Evolutionary conservation across 2,329 filamentous ascomycete species (phyloP).

Genomic region (Lasiodiplodia sp.): DNA sequence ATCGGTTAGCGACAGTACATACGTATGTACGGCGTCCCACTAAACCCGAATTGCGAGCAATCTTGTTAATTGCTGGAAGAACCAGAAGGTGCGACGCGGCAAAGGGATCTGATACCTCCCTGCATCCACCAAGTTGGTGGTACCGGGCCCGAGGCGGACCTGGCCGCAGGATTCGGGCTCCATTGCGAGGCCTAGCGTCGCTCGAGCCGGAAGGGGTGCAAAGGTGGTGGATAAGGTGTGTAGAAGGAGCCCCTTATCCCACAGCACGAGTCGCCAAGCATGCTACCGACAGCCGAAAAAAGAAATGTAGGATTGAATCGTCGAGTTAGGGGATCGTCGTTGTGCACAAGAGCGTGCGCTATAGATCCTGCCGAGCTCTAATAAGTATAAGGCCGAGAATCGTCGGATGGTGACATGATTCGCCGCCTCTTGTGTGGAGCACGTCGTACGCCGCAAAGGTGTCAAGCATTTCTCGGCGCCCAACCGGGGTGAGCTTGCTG

Average conservation of each 20-base stretch:
- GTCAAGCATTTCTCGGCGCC: background rate
- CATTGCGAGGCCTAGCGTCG: too few relatives aligned
- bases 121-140: background rate
- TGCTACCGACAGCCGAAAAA: background rate
- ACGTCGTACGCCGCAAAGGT: background rate
- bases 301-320: background rate
- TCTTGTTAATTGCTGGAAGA: background rate
- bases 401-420: background rate
- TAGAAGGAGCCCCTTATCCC: background rate
- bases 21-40: background rate
- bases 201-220: too few relatives aligned
- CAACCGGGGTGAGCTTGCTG: background rate
- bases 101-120: background rate
- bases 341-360: background rate
- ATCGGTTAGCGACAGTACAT: background rate
- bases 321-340: background rate
- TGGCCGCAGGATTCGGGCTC: background rate
- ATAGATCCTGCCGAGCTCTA: background rate
- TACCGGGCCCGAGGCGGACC: background rate
- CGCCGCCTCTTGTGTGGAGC: background rate
- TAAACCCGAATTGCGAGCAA: background rate
- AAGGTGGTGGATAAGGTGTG: too few relatives aligned
- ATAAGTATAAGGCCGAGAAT: background rate
- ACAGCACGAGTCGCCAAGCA: background rate
- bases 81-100: background rate